phyloP scores from a whole-genome alignment of 257 asterid genomes.

The Echites panduratus region DNA sequence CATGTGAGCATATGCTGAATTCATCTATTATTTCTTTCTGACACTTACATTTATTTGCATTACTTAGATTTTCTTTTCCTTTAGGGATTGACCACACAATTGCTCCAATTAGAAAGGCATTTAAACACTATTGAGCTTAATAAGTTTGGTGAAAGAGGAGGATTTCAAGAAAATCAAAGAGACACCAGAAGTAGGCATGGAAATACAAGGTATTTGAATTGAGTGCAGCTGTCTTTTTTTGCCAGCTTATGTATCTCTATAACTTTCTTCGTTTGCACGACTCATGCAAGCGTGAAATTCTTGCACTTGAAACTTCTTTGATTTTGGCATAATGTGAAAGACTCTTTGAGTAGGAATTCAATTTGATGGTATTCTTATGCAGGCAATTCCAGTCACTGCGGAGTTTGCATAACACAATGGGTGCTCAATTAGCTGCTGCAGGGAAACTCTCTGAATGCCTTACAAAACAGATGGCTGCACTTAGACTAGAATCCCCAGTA shows the following conservation, averaged over 20 bases:
- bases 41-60: constrained; percentile 19
- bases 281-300: neutral
- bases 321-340: neutral
- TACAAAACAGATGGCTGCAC: constrained; percentile 71
- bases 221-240: neutral
- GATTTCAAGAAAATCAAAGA: constrained; percentile 38
- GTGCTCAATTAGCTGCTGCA: constrained; percentile 79
- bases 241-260: neutral
- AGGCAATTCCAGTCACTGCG: constrained; percentile 69
- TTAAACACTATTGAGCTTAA: constrained; percentile 74
- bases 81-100: constrained; percentile 69
- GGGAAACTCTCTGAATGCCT: constrained; percentile 83
- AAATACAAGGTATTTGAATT: constrained; percentile 53
- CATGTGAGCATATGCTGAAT: constrained; percentile 44
- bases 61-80: constrained; percentile 5
- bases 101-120: constrained; percentile 89
- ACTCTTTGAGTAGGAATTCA: neutral
- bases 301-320: neutral
- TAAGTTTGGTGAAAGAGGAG: constrained; percentile 60
- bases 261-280: neutral
- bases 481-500: constrained; percentile 55
- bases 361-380: constrained; percentile 25
- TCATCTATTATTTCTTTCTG: constrained; percentile 9
- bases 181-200: constrained; percentile 39
- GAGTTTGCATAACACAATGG: constrained; percentile 57